Evolutionary conservation across 2,329 filamentous ascomycete genomes (phyloP), one percentile per base, ranked within the genome.

Genomic region (Atkinsonella texensis): DNA sequence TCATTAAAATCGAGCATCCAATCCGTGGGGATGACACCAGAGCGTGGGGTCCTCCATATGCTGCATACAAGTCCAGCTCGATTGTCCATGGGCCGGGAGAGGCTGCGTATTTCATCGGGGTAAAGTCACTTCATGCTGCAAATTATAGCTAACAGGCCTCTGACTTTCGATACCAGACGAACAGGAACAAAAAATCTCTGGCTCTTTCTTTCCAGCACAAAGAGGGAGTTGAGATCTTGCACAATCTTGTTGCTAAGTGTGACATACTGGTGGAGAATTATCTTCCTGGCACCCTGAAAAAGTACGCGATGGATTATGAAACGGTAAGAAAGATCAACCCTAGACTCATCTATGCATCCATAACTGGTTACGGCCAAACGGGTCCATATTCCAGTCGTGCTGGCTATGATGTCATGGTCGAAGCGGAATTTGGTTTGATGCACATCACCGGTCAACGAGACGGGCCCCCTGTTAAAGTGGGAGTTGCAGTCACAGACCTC

Each of bases 381-480:
- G 93, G 93, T 0, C 93, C 93, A 0, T 95, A 95, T 68, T 81
- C 84, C 6, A 80, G 83, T 56, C 79, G 93, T 13, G 89, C 93
- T 3, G 93, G 93, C 4, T 98, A 98, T 74, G 93, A 98, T 68
- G 93, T 98, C 59, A 98, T 98, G 91, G 91, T 98, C 11, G 93
- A 98, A 72, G 93, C 93, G 54, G 93, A 97, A 66, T 90, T 98
- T 70, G 93, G 93, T 1, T 72, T 98, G 52, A 98, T 98, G 93
- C 93, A 98, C 70, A 97, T 98, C 60, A 98, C 93, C 0, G 93
- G 93, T 33, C 79, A 80, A 55, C 79, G 90, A 52, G 86, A 95
- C 60, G 89, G 91, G 0, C 85, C 89, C 1, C 93, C 93, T 0
- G 93, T 96, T 40, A 98, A 98, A 70, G 93, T 98, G 2, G 93